phyloP scores from a whole-genome alignment of 139 green algal species.

The Tetraselmis striata region DNA sequence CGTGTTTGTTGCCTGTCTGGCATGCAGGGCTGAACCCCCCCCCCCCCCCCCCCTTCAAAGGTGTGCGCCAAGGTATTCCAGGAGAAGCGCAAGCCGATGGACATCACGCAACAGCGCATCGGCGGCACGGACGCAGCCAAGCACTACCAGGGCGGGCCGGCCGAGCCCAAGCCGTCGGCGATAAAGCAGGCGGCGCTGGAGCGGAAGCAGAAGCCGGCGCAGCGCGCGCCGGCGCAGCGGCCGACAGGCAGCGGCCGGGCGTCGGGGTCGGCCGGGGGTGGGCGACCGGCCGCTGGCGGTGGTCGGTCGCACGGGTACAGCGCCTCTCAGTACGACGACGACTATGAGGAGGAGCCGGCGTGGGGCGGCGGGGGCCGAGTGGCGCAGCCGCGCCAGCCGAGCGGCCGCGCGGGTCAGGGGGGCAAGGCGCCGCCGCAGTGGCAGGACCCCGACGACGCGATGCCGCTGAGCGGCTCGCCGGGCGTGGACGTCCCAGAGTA shows the following conservation, averaged over 20 bases:
- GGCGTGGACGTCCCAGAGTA: not conserved
- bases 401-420: no score
- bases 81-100: not conserved
- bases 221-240: no score
- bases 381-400: no score
- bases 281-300: no score
- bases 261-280: no score
- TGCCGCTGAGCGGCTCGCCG: not conserved
- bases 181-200: not conserved
- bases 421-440: not conserved
- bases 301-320: not conserved
- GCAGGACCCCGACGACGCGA: not conserved
- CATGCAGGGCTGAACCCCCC: no score
- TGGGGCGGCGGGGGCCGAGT: not conserved
- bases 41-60: no score
- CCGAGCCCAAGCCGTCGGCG: not conserved
- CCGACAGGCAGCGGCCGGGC: no score
- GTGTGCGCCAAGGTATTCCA: not conserved
- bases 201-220: not conserved
- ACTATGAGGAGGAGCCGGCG: no score
- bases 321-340: not conserved
- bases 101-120: not conserved
- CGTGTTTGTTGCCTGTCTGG: no score
- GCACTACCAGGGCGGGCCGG: not conserved
- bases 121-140: not conserved